Percentiles rank a stretch among this genome's conserved stretches.
Evolutionary conservation across 192 early-diverging fungal genomes (phyloP).

Genomic region (Phlyctochytrium bullatum): DNA sequence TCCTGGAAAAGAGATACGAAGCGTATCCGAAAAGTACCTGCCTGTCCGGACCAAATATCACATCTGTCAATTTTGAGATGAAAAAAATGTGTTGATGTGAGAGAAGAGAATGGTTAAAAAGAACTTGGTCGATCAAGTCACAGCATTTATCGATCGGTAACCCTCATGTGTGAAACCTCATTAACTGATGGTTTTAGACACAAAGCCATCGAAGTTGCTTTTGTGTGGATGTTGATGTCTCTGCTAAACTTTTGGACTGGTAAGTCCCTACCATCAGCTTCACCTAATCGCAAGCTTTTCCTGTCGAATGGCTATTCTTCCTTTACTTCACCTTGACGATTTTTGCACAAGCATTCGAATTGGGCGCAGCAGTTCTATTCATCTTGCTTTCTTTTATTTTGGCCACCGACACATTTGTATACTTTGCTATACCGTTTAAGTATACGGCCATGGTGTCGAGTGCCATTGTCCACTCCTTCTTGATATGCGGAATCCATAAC

Average conservation of each 20-base stretch:
- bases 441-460: slow-evolving; percentile 28
- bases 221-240: slow-evolving; percentile 34
- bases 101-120: too few species aligned
- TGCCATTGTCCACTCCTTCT: slow-evolving; percentile 34
- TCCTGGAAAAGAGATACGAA: too few species aligned
- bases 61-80: too few species aligned
- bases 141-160: too few species aligned
- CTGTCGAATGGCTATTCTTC: slow-evolving; percentile 48
- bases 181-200: slow-evolving; percentile 2
- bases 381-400: slow-evolving; percentile 25
- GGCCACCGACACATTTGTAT: slow-evolving; percentile 28
- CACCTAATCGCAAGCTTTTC: slow-evolving; percentile 27
- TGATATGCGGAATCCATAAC: slow-evolving; percentile 35
- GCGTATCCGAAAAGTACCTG: too few species aligned
- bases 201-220: slow-evolving; percentile 7
- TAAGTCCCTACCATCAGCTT: neutral
- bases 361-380: slow-evolving; percentile 19
- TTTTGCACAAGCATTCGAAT: slow-evolving; percentile 31
- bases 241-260: slow-evolving; percentile 38
- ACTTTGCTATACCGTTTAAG: slow-evolving; percentile 21
- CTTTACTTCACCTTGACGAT: slow-evolving; percentile 33
- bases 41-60: too few species aligned
- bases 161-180: too few species aligned
- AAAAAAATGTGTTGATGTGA: too few species aligned
- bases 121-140: too few species aligned